These are phyloP conservation scores for Coniochaeta sp. DNA, from an alignment of 2,329 filamentous ascomycete genomes.

Conservation along the genomic window DNA sequence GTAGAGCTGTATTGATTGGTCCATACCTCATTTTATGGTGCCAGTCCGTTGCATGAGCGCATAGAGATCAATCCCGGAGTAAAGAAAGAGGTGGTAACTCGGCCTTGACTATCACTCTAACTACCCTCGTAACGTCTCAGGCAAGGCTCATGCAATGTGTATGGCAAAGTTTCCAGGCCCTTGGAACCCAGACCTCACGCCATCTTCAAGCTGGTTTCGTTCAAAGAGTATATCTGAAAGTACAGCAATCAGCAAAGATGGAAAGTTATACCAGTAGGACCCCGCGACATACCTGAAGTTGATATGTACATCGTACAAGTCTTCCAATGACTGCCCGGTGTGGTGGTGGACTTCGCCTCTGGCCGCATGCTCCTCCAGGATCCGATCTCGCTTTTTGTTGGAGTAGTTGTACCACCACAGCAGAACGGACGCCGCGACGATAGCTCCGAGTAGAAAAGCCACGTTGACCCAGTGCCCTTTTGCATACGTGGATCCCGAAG, in stretches of 20 bases:
- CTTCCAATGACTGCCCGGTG: background rate
- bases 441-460: background rate
- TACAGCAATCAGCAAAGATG: background rate
- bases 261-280: background rate
- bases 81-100: too few species aligned
- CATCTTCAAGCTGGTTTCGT: too few species aligned
- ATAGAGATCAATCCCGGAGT: too few species aligned
- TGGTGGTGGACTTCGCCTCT: background rate
- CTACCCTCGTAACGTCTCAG: too few species aligned
- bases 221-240: background rate
- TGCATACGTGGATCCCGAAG: background rate
- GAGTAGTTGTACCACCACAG: background rate
- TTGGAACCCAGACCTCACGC: too few species aligned
- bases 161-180: too few species aligned
- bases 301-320: background rate
- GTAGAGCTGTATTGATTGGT: too few species aligned
- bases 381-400: background rate
- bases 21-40: too few species aligned
- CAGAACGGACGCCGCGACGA: background rate
- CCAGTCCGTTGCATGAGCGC: too few species aligned
- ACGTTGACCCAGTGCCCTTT: slow-evolving; percentile 3
- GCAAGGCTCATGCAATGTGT: too few species aligned
- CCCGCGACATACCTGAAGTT: background rate
- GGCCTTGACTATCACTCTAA: too few species aligned
- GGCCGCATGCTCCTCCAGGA: background rate